These are phyloP conservation scores for Decorospora gaudefroyi DNA, from an alignment of 2,329 filamentous ascomycete genomes.

Conservation along the genomic window DNA sequence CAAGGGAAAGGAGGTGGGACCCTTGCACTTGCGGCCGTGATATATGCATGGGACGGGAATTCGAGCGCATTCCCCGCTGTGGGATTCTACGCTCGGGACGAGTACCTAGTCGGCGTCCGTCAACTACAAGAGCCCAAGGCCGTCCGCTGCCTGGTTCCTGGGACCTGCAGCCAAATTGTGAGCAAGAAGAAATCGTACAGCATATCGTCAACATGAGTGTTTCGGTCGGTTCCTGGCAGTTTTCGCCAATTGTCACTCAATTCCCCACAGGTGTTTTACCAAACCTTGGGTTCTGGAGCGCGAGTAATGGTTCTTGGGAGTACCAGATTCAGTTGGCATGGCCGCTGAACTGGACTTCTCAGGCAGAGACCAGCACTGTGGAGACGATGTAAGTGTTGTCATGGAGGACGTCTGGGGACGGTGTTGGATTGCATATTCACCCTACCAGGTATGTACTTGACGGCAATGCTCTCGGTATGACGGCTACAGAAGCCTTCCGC, in stretches of 20 bases:
- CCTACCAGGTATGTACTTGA: conserved; percentile 40
- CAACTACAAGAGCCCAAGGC: conserved; percentile 6
- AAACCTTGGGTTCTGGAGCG: conserved; percentile 38
- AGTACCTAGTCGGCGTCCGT: not conserved
- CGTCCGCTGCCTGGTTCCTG: not conserved
- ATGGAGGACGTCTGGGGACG: not conserved
- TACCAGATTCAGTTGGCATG: conserved; percentile 43
- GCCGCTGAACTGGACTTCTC: conserved; percentile 42
- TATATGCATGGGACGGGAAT: conserved; percentile 9
- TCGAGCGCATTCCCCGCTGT: conserved; percentile 10
- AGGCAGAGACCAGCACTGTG: conserved; percentile 27
- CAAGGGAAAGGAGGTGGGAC: conserved; percentile 5
- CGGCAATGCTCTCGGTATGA: conserved; percentile 37
- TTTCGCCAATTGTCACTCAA: conserved; percentile 30
- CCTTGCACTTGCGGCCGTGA: conserved; percentile 10
- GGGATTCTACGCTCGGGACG: not conserved
- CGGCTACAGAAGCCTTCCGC: conserved; percentile 38
- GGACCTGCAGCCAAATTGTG: conserved; percentile 4
- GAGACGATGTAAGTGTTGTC: conserved; percentile 36
- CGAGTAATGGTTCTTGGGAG: conserved; percentile 41
- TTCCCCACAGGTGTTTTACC: conserved; percentile 35
- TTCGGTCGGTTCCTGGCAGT: conserved; percentile 37
- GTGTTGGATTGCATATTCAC: conserved; percentile 6
- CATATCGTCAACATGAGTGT: conserved; percentile 15
- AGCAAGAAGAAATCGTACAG: not conserved